Evolutionary conservation across 768 basidiomycete species (phyloP).

Genomic region (Coprinopsis strossmayeri): DNA sequence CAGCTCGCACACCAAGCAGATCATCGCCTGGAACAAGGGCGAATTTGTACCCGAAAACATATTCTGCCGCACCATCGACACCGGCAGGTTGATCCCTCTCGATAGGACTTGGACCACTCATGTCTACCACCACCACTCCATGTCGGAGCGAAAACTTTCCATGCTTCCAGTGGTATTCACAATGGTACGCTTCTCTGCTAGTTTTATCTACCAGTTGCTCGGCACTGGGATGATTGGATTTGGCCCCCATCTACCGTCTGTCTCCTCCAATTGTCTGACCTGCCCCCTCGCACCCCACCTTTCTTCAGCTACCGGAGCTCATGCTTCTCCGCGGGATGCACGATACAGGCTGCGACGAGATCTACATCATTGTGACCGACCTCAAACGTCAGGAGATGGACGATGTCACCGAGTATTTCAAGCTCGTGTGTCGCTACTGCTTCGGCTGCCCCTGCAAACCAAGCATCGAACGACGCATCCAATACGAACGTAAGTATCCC

Average conservation of each 20-base stretch:
- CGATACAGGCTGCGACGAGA: conserved; percentile 71
- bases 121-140: conserved; percentile 71
- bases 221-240: too few relatives aligned
- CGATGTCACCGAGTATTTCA: conserved; percentile 72
- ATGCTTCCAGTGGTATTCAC: conserved; percentile 82
- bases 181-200: conserved; percentile 43
- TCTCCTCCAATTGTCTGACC: neutral
- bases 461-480: conserved; percentile 60
- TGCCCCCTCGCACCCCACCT: conserved; percentile 1
- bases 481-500: conserved; percentile 56
- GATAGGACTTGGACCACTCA: conserved; percentile 81
- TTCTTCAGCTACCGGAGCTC: conserved; percentile 61
- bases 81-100: conserved; percentile 69
- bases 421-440: conserved; percentile 60
- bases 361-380: conserved; percentile 74
- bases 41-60: conserved; percentile 76
- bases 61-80: conserved; percentile 75
- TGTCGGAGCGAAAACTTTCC: conserved; percentile 63
- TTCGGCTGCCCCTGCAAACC: conserved; percentile 60
- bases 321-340: conserved; percentile 81
- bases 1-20: conserved; percentile 40
- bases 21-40: conserved; percentile 60
- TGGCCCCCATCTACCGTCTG: conserved; percentile 3
- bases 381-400: conserved; percentile 78
- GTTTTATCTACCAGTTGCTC: too few relatives aligned